phyloP scores from a whole-genome alignment of 495 filamentous ascomycete genomes.

The Amphirosellinia nigrospora region DNA sequence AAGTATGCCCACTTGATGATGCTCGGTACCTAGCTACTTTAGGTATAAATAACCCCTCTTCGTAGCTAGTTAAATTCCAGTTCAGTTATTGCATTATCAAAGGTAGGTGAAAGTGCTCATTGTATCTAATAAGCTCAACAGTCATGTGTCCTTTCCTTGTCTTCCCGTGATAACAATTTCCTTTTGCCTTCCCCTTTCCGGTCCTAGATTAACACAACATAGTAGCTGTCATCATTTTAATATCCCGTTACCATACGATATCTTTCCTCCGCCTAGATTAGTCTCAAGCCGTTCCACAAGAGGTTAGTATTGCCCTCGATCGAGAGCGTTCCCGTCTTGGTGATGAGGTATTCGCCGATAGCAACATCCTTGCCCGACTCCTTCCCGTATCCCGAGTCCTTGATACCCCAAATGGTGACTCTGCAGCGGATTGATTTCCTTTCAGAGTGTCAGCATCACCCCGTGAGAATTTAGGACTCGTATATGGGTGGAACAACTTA shows the following conservation, averaged over 20 bases:
- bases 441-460: background rate
- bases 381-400: constrained; percentile 79
- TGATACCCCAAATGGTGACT: constrained; percentile 79
- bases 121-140: background rate
- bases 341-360: constrained; percentile 71
- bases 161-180: background rate
- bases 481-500: constrained; percentile 37
- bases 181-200: background rate
- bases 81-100: background rate
- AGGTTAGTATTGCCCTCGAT: constrained; percentile 61
- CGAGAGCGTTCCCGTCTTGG: constrained; percentile 73
- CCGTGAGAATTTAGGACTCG: background rate
- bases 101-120: background rate
- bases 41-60: background rate
- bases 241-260: background rate
- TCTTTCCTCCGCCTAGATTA: too few species aligned
- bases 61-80: background rate
- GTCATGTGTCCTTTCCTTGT: background rate
- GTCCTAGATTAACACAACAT: background rate
- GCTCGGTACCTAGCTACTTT: background rate
- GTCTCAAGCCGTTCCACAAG: background rate
- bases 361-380: constrained; percentile 77
- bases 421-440: constrained; percentile 70
- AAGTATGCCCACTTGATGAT: constrained; percentile 26
- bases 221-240: background rate